Evolutionary conservation across 2,329 filamentous ascomycete genomes (phyloP), one percentile per base, ranked within the genome.

Genomic region (Colletotrichum sp.): DNA sequence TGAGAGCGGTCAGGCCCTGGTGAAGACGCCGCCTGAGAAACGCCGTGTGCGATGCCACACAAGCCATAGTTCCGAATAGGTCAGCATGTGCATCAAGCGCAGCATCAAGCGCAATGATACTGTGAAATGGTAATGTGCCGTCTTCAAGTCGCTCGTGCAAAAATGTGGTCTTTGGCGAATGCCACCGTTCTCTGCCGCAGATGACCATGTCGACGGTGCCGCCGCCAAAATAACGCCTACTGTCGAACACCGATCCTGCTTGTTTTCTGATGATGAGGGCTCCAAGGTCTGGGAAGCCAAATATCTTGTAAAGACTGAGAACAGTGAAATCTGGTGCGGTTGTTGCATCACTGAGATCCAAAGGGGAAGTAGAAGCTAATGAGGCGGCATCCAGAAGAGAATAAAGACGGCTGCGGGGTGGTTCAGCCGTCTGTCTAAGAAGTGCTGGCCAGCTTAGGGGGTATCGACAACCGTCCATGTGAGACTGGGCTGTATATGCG

Each of bases 221-320:
- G 8, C 96, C 97, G 8, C 96, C 96, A 84, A 99, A 99, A 80
- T 97, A 99, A 77, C 87, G 92, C 75, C 95, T 91, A 56, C 88
- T 87, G 36, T 90, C 86, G 62, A 98, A 92, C 5, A 93, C 82
- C 52, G 89, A 83, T 8, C 91, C 91, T 15, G 94, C 91, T 36
- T 91, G 88, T 79, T 95, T 96, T 56, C 94, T 92, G 15, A 98
- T 92, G 34, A 98, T 92, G 74, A 99, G 85, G 2, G 93, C 96
- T 3, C 96, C 96, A 3, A 98, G 87, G 82, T 98, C 95, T 0
- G 96, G 96, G 78, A 98, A 98, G 2, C 97, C 96, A 83, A 98
- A 98, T n/a, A 98, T 96, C 83, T 98, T 99, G 86, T 98, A 97
- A 78, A 98, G 92, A 83, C 96, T 98, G 56, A 98, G 81, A 0